A percentile compares a stretch with the other conserved stretches of the same genome.
These are phyloP conservation scores for Cutaneotrichosporon sp. DNA, from an alignment of 1,284 basidiomycete genomes.

Conservation along the genomic window DNA sequence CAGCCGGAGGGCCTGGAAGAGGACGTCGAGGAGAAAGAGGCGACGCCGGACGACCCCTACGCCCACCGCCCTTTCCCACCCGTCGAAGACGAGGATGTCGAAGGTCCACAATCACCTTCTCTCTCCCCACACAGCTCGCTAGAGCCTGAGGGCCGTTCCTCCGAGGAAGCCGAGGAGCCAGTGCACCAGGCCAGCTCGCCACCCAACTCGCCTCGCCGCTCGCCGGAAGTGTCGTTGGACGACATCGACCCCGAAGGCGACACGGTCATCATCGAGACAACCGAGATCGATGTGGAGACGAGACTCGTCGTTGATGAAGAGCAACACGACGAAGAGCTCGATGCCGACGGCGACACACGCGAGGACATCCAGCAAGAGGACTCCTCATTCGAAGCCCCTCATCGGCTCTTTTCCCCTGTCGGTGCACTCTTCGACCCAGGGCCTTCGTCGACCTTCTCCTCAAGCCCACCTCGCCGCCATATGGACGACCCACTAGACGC, in stretches of 20 bases:
- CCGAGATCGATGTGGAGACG: neutral
- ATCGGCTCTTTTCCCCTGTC: neutral
- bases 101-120: no score
- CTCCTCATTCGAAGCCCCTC: neutral
- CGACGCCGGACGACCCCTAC: neutral
- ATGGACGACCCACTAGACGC: neutral
- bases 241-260: neutral
- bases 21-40: neutral
- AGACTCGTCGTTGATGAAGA: neutral
- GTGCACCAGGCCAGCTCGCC: neutral
- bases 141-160: neutral
- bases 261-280: neutral
- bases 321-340: neutral
- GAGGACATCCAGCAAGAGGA: neutral
- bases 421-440: neutral
- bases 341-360: conserved; percentile 13
- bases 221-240: neutral
- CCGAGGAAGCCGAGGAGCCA: neutral
- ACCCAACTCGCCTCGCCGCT: neutral
- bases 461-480: neutral
- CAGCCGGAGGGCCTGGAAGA: no score
- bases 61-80: neutral
- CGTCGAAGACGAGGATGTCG: neutral
- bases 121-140: no score
- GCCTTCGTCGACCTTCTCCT: neutral